Percentiles rank a stretch among this genome's conserved stretches.
Conservation (phyloP, 2,329 filamentous ascomycete genomes). For the Exophiala xenobiotica region DNA sequence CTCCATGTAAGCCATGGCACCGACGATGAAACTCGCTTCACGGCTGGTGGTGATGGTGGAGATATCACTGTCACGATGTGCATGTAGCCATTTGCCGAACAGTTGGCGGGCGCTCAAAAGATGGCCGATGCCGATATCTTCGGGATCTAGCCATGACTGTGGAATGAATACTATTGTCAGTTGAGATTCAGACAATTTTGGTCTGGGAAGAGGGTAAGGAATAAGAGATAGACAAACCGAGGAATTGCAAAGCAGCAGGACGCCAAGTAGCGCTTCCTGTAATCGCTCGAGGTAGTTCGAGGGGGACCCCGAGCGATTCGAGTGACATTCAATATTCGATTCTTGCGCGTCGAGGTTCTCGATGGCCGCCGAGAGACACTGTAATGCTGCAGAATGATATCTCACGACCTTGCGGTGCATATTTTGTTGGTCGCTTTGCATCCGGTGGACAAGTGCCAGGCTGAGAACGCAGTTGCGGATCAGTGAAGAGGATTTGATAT, state of each 20-base stretch:
- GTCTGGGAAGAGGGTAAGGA: too few relatives aligned
- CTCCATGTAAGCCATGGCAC: constrained; percentile 5
- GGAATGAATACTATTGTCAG: background rate
- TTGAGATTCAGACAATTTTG: too few relatives aligned
- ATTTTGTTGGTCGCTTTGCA: background rate
- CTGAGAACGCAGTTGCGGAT: constrained; percentile 2
- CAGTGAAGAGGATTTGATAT: background rate
- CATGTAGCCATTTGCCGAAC: background rate
- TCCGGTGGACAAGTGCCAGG: background rate
- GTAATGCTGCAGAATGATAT: background rate
- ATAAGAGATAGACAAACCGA: background rate
- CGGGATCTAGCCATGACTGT: constrained; percentile 2
- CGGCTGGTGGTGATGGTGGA: background rate
- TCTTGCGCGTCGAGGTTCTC: background rate
- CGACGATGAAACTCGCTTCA: constrained; percentile 3
- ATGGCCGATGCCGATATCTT: constrained; percentile 1
- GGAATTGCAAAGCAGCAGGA: background rate
- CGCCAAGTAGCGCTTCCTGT: background rate
- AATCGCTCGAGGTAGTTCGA: background rate
- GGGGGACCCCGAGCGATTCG: background rate
- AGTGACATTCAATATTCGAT: background rate
- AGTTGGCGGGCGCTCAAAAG: constrained; percentile 2
- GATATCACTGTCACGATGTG: background rate
- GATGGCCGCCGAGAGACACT: background rate
- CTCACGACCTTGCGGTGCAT: background rate